Evolutionary conservation across 139 green algal species (phyloP).

Genomic region (Tetraselmis striata): DNA sequence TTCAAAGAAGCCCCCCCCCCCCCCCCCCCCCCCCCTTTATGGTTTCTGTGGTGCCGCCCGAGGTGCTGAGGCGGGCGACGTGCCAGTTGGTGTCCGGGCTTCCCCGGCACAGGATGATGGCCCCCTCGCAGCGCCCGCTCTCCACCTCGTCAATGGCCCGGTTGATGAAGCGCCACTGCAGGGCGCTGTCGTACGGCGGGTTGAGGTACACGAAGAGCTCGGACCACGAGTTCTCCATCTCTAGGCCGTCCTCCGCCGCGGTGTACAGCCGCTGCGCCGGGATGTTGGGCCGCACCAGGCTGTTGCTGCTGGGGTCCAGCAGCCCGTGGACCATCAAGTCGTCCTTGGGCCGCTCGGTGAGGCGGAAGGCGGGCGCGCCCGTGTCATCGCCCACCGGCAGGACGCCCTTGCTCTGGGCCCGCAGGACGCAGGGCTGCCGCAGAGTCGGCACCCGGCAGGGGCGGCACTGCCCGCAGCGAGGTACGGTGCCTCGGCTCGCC

Average conservation of each 20-base stretch:
- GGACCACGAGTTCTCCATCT: constrained; percentile 11
- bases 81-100: neutral
- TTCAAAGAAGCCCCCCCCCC: no score
- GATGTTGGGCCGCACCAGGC: constrained; percentile 11
- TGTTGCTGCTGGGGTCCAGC: constrained; percentile 19
- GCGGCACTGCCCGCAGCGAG: neutral
- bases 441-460: neutral
- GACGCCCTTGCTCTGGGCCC: neutral
- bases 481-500: no score
- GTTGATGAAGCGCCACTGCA: constrained; percentile 20
- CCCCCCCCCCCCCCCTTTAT: no score
- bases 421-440: neutral
- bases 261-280: constrained; percentile 15
- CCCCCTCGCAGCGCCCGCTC: neutral
- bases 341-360: neutral
- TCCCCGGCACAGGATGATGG: neutral
- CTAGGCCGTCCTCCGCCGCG: constrained; percentile 15
- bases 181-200: constrained; percentile 2
- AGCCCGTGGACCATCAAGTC: constrained; percentile 5
- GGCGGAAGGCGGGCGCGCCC: no score
- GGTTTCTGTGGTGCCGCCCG: neutral
- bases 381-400: no score
- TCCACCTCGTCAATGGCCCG: constrained; percentile 19
- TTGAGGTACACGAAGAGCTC: constrained; percentile 12
- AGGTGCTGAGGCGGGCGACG: neutral